phyloP scores from a whole-genome alignment of 2,329 filamentous ascomycete species.

The Bipolaris bicolor region DNA sequence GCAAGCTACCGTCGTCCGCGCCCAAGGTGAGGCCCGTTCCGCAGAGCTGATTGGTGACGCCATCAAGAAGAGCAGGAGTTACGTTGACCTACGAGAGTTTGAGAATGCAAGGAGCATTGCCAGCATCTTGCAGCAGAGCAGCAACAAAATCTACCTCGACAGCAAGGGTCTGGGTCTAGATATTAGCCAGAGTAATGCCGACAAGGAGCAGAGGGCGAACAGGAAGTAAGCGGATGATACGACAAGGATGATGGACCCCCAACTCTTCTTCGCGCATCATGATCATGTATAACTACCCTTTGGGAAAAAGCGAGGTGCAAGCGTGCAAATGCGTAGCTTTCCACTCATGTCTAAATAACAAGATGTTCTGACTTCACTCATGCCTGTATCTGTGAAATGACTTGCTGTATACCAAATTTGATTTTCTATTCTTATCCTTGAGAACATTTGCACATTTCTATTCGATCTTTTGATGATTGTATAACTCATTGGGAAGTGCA shows the following conservation, averaged over 20 bases:
- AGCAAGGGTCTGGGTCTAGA: constrained; percentile 90
- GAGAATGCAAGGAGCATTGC: constrained; percentile 94
- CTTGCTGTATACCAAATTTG: no score
- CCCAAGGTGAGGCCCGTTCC: constrained; percentile 97
- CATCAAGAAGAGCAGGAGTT: constrained; percentile 98
- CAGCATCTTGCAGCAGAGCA: constrained; percentile 82
- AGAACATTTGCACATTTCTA: no score
- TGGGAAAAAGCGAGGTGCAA: constrained; percentile 23
- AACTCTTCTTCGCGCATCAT: constrained; percentile 9
- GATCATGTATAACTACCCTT: constrained; percentile 34
- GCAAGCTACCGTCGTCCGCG: constrained; percentile 97
- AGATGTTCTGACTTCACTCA: constrained; percentile 11
- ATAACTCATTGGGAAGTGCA: not conserved
- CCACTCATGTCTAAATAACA: constrained; percentile 42
- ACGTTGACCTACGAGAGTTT: constrained; percentile 96
- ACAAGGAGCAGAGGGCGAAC: constrained; percentile 48
- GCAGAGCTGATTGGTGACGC: constrained; percentile 98
- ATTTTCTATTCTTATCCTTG: no score
- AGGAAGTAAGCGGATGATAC: constrained; percentile 20
- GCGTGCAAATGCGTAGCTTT: constrained; percentile 35
- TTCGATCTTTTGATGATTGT: no score
- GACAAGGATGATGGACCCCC: not conserved
- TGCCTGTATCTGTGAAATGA: not conserved
- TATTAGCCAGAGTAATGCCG: constrained; percentile 60
- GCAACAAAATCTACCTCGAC: constrained; percentile 94